Base-by-base conservation (phyloP, 495 filamentous ascomycete species). In the Terfezia boudieri region DNA sequence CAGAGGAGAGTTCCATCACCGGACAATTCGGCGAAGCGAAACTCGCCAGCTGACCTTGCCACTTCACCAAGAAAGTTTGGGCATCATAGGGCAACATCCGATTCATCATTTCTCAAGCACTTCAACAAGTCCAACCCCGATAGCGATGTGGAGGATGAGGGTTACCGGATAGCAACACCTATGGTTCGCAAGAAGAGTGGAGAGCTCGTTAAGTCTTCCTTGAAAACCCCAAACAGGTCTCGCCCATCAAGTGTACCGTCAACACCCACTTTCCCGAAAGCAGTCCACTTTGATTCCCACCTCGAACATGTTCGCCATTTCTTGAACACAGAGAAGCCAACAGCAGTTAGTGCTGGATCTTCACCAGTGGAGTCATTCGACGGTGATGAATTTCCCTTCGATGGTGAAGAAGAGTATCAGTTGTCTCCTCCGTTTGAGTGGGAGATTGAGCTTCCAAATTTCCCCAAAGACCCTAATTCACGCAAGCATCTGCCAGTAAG, bases 141-240 rank as follows among this genome's bases (percentile, higher is more conserved):
- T 41, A 79, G 75, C 56, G 70, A 75, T 36, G 66, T 65, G 14
- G 71, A 73, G 43, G 76, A 79, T 56, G 80, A 82, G 49, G 80
- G 80, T 26, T 76, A 80, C 53, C 71, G 58, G 58, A 68, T 59
- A 66, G 67, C 43, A 88, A 86, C 86, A 20, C 78, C 78, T 20
- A 86, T 96, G 80, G 79, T 98, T 53, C 79, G 90, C 55, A 98
- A 98, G 73, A 98, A 98, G 74, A 96, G 90, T 41, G 90, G 90
- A 23, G 90, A 98, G 67, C 75, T 96, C 52, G 90, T 98, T 52
- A 80, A 89, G 59, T 93, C 90, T 6, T 93, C 90, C 1, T 73
- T 98, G 43, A 81, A 89, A 51, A 79, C 81, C 26, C 68, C 84
- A 6, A 82, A 80, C 3, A 74, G 78, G 51, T 75, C 86, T 56